phyloP scores from a whole-genome alignment of 2,329 filamentous ascomycete species.

The Fusarium anguioides region DNA sequence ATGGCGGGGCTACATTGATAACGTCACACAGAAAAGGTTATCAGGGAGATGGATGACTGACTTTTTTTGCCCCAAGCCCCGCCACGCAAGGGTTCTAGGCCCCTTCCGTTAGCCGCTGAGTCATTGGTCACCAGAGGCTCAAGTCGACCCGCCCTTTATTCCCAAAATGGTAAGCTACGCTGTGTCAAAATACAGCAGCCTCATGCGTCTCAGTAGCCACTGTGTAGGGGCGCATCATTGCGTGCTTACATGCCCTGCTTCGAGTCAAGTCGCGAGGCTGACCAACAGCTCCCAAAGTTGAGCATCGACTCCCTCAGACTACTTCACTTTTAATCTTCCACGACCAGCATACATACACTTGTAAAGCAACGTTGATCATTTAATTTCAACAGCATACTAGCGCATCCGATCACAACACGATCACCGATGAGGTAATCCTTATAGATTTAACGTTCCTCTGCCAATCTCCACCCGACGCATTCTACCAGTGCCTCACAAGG shows the following conservation, averaged over 20 bases:
- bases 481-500: constrained; percentile 15
- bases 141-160: neutral
- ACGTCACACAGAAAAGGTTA: constrained; percentile 44
- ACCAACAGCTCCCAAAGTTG: constrained; percentile 16
- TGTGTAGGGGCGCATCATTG: constrained; percentile 30
- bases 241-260: neutral
- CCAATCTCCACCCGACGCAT: neutral
- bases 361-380: neutral
- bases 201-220: neutral
- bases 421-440: neutral
- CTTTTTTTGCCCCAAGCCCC: constrained; percentile 40
- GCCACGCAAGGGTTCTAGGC: constrained; percentile 30
- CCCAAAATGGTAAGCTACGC: neutral
- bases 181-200: constrained; percentile 11
- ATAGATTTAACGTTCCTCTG: neutral
- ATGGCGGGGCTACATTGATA: constrained; percentile 45
- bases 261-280: constrained; percentile 23
- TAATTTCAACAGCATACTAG: neutral
- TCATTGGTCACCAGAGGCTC: neutral
- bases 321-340: neutral
- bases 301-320: constrained; percentile 7
- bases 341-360: neutral
- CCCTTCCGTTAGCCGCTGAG: constrained; percentile 10
- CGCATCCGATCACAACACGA: neutral
- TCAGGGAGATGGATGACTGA: constrained; percentile 38